phyloP scores from a whole-genome alignment of 306 rosid genomes.

The Lathyrus sativus region DNA sequence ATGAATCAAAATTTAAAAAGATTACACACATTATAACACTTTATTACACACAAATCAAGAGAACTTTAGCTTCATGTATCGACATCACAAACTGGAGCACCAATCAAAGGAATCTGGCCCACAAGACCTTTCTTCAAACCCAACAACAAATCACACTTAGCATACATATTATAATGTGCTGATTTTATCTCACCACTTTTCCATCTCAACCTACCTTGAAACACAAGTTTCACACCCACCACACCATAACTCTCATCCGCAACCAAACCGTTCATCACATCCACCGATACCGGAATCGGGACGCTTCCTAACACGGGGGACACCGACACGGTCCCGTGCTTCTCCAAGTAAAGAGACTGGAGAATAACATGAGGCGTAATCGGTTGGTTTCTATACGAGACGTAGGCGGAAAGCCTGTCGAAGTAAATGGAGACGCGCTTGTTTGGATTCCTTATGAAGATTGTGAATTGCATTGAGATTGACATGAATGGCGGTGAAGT shows the following conservation, averaged over 20 bases:
- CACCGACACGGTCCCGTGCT: conserved; percentile 50
- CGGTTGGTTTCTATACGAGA: conserved; percentile 60
- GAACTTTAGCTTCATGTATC: conserved; percentile 44
- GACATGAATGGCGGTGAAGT: conserved; percentile 55
- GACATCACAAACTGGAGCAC: conserved; percentile 61
- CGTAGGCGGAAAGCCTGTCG: conserved; percentile 59
- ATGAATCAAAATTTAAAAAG: not conserved
- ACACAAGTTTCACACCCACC: conserved; percentile 55
- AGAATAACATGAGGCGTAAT: conserved; percentile 67
- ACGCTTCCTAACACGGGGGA: conserved; percentile 75
- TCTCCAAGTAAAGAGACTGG: conserved; percentile 55
- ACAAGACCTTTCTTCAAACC: conserved; percentile 67
- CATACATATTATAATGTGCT: conserved; percentile 57
- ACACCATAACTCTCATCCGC: conserved; percentile 65
- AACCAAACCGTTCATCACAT: conserved; percentile 49
- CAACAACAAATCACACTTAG: conserved; percentile 67
- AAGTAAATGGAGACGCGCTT: conserved; percentile 63
- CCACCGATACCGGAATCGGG: conserved; percentile 62
- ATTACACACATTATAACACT: conserved; percentile 6
- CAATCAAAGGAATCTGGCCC: conserved; percentile 84
- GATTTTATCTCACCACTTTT: conserved; percentile 61
- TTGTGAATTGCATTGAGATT: conserved; percentile 71
- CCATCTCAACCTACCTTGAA: conserved; percentile 81
- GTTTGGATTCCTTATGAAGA: conserved; percentile 75
- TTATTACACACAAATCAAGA: not conserved